A percentile compares a stretch with the other conserved stretches of the same genome.
phyloP scores from a whole-genome alignment of 805 yeast genomes.

The Pichia nanzhaoensis region DNA sequence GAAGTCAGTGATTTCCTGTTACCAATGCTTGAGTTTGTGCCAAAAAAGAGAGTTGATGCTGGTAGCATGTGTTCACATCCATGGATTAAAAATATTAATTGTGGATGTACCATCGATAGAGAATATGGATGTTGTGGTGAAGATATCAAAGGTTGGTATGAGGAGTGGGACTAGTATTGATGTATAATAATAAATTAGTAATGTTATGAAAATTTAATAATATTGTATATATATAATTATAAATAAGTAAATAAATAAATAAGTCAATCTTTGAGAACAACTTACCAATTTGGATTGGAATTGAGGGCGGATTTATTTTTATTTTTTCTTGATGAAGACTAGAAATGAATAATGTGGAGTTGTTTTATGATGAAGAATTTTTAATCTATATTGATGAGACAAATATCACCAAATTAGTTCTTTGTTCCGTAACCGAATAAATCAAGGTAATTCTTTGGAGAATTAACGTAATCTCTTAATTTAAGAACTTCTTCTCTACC shows the following conservation, averaged over 20 bases:
- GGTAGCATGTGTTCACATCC: slow-evolving; percentile 47
- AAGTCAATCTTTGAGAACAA: neutral
- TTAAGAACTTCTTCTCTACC: slow-evolving; percentile 31
- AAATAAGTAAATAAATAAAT: neutral
- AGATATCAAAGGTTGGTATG: slow-evolving; percentile 26
- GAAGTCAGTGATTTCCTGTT: slow-evolving; percentile 41
- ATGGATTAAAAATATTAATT: slow-evolving; percentile 36
- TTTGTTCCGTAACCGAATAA: slow-evolving; percentile 24
- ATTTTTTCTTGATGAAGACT: neutral
- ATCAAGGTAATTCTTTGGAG: slow-evolving; percentile 30
- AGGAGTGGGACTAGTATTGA: slow-evolving; percentile 1
- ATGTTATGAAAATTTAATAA: neutral
- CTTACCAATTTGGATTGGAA: neutral
- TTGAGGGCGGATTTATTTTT: too few relatives aligned
- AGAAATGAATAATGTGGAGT: slow-evolving; percentile 7
- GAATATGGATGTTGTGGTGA: slow-evolving; percentile 28
- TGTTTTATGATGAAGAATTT: neutral
- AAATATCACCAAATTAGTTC: slow-evolving; percentile 3
- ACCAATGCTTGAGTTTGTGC: slow-evolving; percentile 44
- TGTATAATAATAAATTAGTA: neutral
- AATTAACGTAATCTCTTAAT: slow-evolving; percentile 32
- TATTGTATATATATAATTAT: neutral
- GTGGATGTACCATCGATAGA: slow-evolving; percentile 22
- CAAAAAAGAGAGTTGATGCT: slow-evolving; percentile 47
- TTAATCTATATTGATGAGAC: neutral